These are phyloP conservation scores for Cystobasidium pallidum DNA, from an alignment of 1,284 basidiomycete genomes.

Conservation along the genomic window DNA sequence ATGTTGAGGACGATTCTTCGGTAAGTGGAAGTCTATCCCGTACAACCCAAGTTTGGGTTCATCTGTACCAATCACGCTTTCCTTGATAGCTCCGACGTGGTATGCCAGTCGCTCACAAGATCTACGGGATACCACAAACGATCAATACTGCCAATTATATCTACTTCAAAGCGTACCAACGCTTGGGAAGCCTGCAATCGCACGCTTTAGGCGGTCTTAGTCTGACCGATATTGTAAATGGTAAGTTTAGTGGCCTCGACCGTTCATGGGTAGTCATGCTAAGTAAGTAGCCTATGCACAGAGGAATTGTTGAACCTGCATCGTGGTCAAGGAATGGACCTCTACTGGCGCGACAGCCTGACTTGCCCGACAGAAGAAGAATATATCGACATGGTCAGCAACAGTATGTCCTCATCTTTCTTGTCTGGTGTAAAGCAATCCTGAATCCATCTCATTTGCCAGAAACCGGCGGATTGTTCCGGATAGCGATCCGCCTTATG, in stretches of 20 bases:
- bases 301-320: conserved; percentile 89
- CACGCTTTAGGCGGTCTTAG: conserved; percentile 42
- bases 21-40: conserved; percentile 66
- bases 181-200: conserved; percentile 66
- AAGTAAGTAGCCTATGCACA: conserved; percentile 50
- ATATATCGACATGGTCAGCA: conserved; percentile 94
- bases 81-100: conserved; percentile 21
- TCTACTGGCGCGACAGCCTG: conserved; percentile 90
- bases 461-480: conserved; percentile 95
- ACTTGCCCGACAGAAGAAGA: conserved; percentile 93
- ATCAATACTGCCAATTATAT: conserved; percentile 98
- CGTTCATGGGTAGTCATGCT: no score
- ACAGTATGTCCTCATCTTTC: conserved; percentile 65
- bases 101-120: conserved; percentile 80
- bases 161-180: conserved; percentile 85
- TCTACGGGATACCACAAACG: conserved; percentile 93
- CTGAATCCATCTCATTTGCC: conserved; percentile 10
- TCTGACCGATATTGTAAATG: conserved; percentile 52
- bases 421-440: neutral
- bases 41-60: conserved; percentile 63
- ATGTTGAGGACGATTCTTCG: conserved; percentile 95
- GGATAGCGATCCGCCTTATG: conserved; percentile 94
- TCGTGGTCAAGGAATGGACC: conserved; percentile 91
- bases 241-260: no score
- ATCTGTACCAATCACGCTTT: neutral